These are phyloP conservation scores for Geranomyces variabilis DNA, from an alignment of 192 early-diverging fungal species.

Conservation along the genomic window DNA sequence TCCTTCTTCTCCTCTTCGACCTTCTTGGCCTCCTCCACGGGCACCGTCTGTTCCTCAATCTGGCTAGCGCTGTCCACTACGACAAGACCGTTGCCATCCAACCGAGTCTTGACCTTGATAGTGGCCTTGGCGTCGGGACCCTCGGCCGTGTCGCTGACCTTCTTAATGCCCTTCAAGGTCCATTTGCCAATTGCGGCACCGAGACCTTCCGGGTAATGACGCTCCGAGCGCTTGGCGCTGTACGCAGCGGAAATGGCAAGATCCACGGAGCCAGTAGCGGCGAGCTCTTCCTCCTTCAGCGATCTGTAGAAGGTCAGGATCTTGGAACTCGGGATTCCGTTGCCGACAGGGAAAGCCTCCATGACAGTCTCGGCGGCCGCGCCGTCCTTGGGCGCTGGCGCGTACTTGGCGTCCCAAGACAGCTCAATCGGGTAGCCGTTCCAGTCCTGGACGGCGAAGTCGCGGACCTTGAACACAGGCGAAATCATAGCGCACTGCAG, in stretches of 20 bases:
- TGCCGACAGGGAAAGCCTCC: conserved; percentile 85
- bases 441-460: conserved; percentile 91
- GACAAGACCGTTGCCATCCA: conserved; percentile 75
- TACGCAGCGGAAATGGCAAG: conserved; percentile 86
- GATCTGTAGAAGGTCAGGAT: conserved; percentile 86
- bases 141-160: conserved; percentile 30
- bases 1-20: conserved; percentile 53
- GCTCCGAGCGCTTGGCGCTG: conserved; percentile 55
- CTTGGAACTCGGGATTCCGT: conserved; percentile 86
- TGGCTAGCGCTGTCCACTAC: conserved; percentile 82
- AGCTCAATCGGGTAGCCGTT: conserved; percentile 88
- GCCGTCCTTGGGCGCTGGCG: conserved; percentile 63
- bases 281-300: conserved; percentile 58
- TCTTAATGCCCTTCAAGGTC: conserved; percentile 81
- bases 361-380: conserved; percentile 74
- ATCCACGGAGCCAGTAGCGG: conserved; percentile 46
- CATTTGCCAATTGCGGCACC: conserved; percentile 82
- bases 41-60: conserved; percentile 77
- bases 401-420: conserved; percentile 69
- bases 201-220: conserved; percentile 73
- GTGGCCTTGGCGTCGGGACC: conserved; percentile 68
- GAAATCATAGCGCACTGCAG: conserved; percentile 97
- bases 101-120: conserved; percentile 88
- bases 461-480: conserved; percentile 97
- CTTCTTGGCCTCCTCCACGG: conserved; percentile 76